These are phyloP conservation scores for Fraxinus pennsylvanica DNA, from an alignment of 257 asterid species.

Conservation along the genomic window DNA sequence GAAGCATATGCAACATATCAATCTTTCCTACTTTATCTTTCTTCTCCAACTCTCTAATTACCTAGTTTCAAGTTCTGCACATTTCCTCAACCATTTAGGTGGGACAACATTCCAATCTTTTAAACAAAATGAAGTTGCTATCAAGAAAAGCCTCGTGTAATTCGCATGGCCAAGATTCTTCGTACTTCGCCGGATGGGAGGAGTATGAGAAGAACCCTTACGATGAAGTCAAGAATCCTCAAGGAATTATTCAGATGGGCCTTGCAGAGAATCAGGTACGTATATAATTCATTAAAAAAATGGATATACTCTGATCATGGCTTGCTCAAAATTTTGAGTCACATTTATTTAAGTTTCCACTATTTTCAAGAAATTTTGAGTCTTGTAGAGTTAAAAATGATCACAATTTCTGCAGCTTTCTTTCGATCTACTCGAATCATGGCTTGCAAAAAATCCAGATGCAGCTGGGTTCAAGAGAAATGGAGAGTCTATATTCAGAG, in stretches of 20 bases:
- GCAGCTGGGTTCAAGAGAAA: conserved; percentile 47
- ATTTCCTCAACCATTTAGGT: background rate
- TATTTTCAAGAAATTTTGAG: background rate
- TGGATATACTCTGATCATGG: background rate
- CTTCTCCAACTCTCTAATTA: background rate
- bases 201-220: conserved; percentile 64
- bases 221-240: conserved; percentile 41
- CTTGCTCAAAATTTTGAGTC: too few species aligned
- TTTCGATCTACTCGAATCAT: conserved; percentile 49
- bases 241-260: conserved; percentile 65
- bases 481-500: conserved; percentile 52
- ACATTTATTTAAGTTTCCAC: too few species aligned
- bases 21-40: background rate
- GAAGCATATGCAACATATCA: background rate
- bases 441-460: conserved; percentile 50
- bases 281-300: background rate
- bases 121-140: conserved; percentile 38
- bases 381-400: background rate
- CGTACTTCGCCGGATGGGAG: conserved; percentile 66
- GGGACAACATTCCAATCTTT: background rate
- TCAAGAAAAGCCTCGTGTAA: conserved; percentile 52
- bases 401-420: conserved; percentile 38
- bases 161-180: conserved; percentile 62
- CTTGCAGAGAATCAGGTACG: conserved; percentile 63
- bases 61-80: background rate